Percentiles rank a stretch among this genome's conserved stretches.
Conservation (phyloP, 78 protist species). For the Dictyostelium intermedium region DNA sequence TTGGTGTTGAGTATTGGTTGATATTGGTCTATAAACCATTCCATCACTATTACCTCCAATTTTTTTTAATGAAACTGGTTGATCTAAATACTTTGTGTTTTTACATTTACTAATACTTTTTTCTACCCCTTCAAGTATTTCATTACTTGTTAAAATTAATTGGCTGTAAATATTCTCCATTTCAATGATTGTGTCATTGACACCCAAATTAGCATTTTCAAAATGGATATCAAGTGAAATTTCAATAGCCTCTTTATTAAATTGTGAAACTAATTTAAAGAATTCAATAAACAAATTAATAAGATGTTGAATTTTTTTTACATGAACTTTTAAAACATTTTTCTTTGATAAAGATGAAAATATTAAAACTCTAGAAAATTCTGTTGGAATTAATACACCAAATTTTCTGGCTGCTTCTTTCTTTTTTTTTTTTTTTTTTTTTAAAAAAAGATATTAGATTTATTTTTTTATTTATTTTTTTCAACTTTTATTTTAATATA, state of each 20-base stretch:
- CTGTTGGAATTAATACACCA: background rate
- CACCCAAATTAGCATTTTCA: background rate
- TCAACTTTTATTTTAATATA: too few species aligned
- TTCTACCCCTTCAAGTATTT: background rate
- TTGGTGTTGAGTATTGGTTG: too few species aligned
- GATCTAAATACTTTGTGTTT: too few species aligned
- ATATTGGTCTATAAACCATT: too few species aligned
- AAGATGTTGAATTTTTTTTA: background rate
- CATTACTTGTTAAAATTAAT: background rate
- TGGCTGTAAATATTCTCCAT: background rate
- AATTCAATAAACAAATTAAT: background rate
- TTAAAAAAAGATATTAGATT: too few species aligned
- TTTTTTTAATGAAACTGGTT: background rate
- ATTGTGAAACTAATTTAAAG: background rate
- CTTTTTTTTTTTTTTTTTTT: background rate
- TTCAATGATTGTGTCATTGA: background rate
- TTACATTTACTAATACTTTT: background rate
- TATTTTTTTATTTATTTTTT: too few species aligned
- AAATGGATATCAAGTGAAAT: background rate
- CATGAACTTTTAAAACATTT: background rate
- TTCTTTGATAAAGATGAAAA: background rate
- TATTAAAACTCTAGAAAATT: background rate
- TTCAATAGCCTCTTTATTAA: background rate
- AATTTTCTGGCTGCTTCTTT: background rate
- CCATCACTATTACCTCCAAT: too few species aligned